Percentiles rank a stretch among this genome's conserved stretches.
Evolutionary conservation across 495 filamentous ascomycete genomes (phyloP).

Genomic region (Penicillium canescens): DNA sequence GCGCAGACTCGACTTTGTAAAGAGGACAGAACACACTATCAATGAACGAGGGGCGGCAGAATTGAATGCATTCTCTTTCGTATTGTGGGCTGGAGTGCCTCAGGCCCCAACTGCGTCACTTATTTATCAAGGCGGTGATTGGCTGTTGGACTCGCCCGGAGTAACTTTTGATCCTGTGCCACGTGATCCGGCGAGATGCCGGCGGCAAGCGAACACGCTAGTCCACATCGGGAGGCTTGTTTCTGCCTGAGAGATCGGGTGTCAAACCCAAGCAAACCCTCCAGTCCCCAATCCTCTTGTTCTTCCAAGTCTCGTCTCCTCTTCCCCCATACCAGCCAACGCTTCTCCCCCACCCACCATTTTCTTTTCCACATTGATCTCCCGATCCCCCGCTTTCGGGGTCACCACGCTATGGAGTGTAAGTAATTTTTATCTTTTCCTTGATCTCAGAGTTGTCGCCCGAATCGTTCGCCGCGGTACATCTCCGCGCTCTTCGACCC

Average conservation of each 20-base stretch:
- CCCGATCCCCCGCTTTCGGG: slow-evolving; percentile 36
- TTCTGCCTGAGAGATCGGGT: slow-evolving; percentile 34
- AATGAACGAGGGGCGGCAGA: slow-evolving; percentile 19
- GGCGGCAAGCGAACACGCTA: slow-evolving; percentile 30
- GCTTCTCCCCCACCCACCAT: slow-evolving; percentile 26
- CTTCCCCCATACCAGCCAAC: slow-evolving; percentile 12
- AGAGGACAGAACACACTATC: slow-evolving; percentile 18
- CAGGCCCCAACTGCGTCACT: slow-evolving; percentile 28
- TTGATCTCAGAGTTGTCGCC: slow-evolving; percentile 29
- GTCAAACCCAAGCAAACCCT: slow-evolving; percentile 25
- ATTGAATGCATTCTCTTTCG: slow-evolving; percentile 24
- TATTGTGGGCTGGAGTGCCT: slow-evolving; percentile 32
- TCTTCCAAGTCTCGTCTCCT: slow-evolving; percentile 23
- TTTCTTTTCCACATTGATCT: slow-evolving; percentile 30
- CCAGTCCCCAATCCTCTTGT: slow-evolving; percentile 28
- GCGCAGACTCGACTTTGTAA: slow-evolving; percentile 20
- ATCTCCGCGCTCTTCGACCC: slow-evolving; percentile 50
- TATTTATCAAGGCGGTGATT: slow-evolving; percentile 32
- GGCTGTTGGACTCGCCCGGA: slow-evolving; percentile 3
- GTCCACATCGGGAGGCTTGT: slow-evolving; percentile 12
- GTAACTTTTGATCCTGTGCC: not conserved
- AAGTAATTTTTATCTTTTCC: slow-evolving; percentile 39
- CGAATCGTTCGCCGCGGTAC: slow-evolving; percentile 41
- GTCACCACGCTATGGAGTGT: slow-evolving; percentile 56
- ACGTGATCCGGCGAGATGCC: slow-evolving; percentile 21